A percentile compares a stretch with the other conserved stretches of the same genome.
Conservation (phyloP, 2,329 filamentous ascomycete genomes). For the Raffaelea albimanens region DNA sequence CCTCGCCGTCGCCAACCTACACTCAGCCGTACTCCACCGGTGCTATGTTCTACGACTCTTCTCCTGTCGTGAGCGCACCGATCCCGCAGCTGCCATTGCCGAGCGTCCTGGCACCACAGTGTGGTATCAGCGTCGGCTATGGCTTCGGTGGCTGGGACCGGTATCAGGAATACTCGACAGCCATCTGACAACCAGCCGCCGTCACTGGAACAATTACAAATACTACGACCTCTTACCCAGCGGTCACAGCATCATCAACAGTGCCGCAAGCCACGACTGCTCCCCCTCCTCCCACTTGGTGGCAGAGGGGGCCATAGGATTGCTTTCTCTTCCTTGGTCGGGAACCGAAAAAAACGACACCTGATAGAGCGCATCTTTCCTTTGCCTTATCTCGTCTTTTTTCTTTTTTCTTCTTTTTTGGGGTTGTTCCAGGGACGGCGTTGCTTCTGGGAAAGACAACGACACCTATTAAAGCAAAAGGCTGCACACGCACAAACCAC, state of each 20-base stretch:
- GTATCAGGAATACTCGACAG: conserved; percentile 75
- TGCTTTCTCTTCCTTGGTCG: conserved; percentile 2
- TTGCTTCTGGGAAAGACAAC: conserved; percentile 4
- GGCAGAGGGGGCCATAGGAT: not conserved
- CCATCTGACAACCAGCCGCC: conserved; percentile 66
- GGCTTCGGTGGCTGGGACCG: conserved; percentile 78
- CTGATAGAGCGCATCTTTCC: no score
- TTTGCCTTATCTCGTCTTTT: conserved; percentile 1
- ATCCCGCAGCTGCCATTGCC: conserved; percentile 73
- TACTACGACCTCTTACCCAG: conserved; percentile 24
- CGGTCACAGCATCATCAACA: conserved; percentile 29
- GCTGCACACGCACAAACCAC: conserved; percentile 2
- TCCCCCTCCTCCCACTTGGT: not conserved
- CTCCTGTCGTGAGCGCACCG: conserved; percentile 57
- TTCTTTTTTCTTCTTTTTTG: conserved; percentile 2
- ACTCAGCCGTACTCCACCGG: conserved; percentile 69
- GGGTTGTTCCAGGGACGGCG: conserved; percentile 13
- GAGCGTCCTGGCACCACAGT: conserved; percentile 78
- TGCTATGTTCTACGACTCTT: conserved; percentile 63
- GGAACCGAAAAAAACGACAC: not conserved
- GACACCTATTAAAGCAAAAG: conserved; percentile 1
- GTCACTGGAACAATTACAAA: conserved; percentile 29
- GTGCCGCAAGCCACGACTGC: conserved; percentile 11
- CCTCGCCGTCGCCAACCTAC: conserved; percentile 72
- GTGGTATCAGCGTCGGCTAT: conserved; percentile 69